Evolutionary conservation across 176 grass and related monocot genomes (phyloP).

Genomic region (Cymbopogon citratus): DNA sequence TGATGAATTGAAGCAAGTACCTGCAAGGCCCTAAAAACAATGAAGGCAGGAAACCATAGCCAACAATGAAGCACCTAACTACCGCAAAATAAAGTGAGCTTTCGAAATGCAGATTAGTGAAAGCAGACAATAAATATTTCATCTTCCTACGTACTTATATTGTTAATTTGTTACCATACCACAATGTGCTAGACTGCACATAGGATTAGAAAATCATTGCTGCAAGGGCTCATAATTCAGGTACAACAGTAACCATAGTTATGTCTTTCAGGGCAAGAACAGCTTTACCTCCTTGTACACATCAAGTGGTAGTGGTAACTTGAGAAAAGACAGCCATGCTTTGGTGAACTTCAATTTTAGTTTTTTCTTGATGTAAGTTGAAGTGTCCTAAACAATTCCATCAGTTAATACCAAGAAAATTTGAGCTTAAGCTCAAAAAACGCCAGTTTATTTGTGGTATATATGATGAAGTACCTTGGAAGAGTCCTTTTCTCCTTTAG

Average conservation of each 20-base stretch:
- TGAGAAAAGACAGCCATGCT: slow-evolving; percentile 90
- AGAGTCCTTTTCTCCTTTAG: slow-evolving; percentile 56
- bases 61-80: neutral
- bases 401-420: slow-evolving; percentile 17
- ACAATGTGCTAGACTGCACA: neutral
- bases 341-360: slow-evolving; percentile 78
- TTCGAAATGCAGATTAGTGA: neutral
- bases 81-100: neutral
- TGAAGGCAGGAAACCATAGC: slow-evolving; percentile 9
- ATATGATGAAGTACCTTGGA: slow-evolving; percentile 45
- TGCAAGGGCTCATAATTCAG: slow-evolving; percentile 15
- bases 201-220: neutral
- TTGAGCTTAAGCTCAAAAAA: slow-evolving; percentile 23
- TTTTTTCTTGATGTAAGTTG: slow-evolving; percentile 53
- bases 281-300: slow-evolving; percentile 92
- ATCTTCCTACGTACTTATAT: slow-evolving; percentile 1
- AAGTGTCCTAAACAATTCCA: slow-evolving; percentile 35
- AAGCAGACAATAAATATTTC: neutral
- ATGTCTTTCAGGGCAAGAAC: neutral
- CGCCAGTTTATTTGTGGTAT: slow-evolving; percentile 13
- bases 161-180: neutral
- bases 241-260: neutral
- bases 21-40: slow-evolving; percentile 35
- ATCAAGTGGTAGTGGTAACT: slow-evolving; percentile 82
- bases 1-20: slow-evolving; percentile 89